Evolutionary conservation across 2,329 filamentous ascomycete genomes (phyloP).

Genomic region (Botryotinia narcissicola): DNA sequence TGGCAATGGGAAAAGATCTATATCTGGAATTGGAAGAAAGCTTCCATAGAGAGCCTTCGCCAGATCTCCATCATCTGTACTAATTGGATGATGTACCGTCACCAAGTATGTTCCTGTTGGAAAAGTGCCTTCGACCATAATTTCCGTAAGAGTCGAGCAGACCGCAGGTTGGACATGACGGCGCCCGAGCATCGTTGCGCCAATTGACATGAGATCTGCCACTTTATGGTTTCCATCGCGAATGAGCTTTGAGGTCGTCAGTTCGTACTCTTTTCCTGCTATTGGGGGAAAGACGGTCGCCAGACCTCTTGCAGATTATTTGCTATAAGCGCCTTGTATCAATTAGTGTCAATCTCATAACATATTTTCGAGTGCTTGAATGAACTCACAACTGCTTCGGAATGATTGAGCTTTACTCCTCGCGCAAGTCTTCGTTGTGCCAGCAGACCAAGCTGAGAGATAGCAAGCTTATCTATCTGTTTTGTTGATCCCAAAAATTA

Average conservation of each 20-base stretch:
- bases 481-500: not conserved
- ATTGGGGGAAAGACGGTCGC: not conserved
- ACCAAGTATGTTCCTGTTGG: slow-evolving; percentile 88
- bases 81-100: slow-evolving; percentile 88
- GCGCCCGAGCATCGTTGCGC: slow-evolving; percentile 87
- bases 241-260: slow-evolving; percentile 60
- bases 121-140: slow-evolving; percentile 95
- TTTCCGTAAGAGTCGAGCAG: slow-evolving; percentile 71
- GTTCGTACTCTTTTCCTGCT: slow-evolving; percentile 16
- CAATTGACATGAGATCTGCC: slow-evolving; percentile 88
- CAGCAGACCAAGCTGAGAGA: slow-evolving; percentile 82
- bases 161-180: slow-evolving; percentile 88
- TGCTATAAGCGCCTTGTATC: slow-evolving; percentile 69
- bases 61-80: slow-evolving; percentile 80
- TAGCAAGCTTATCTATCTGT: slow-evolving; percentile 93
- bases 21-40: slow-evolving; percentile 77
- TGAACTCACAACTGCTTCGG: slow-evolving; percentile 70
- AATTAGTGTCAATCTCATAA: slow-evolving; percentile 20
- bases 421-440: slow-evolving; percentile 85
- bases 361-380: slow-evolving; percentile 22
- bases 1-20: slow-evolving; percentile 64
- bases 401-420: slow-evolving; percentile 85
- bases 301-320: slow-evolving; percentile 81
- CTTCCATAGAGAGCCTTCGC: slow-evolving; percentile 86
- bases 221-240: slow-evolving; percentile 93